Base-by-base conservation (phyloP, 2,329 filamentous ascomycete genomes). In the Neoarthrinium moseri region DNA sequence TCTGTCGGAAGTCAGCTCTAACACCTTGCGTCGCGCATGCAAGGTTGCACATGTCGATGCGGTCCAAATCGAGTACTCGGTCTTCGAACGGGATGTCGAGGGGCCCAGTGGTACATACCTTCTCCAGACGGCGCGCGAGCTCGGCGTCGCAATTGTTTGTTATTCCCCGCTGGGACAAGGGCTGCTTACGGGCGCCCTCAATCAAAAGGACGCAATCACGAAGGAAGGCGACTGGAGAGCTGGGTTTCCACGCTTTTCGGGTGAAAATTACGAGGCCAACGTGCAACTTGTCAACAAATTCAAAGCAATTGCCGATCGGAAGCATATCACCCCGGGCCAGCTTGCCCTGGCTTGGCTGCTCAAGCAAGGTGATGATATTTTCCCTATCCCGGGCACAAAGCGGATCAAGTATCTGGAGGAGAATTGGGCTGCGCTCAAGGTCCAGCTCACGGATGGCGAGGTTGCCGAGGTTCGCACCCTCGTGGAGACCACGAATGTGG, bases 271-370 rank as follows among this genome's bases (percentile, higher is more conserved):
- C 51, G 64, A 68, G 30, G 70, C 71, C 53, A 83, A 83, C 55
- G 50, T 68, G 36, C 39, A 55, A 45, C 39, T 63, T 22, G 61
- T 63, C 5, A 51, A 56, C 17, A 38, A 51, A 43, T 47, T 67
- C 41, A 45, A 55, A 44, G 48, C 55, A 18, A 15, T 66, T 3
- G 61, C 62, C 4, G 49, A 52, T 23, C 35, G 45, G 21, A 63
- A 65, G 54, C 68, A 68, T 1, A 71, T 67, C 46, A 78, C 76
- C 0, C 51, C 70, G 2, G 66, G 68, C 1, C 80, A 84, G 63
- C 63, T 84, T 20, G 77, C 75, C 1, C 56, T 85, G 22, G 76
- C 74, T 2, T 85, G 80, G 80, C 61, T 81, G 27, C 59, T 72
- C 37, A 63, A 67, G 20, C 73, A 78, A 48, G 76, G 74, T 2